Percentiles rank a stretch among this genome's conserved stretches.
Evolutionary conservation across 2,329 filamentous ascomycete species (phyloP).

Genomic region (Trichoderma sp.): DNA sequence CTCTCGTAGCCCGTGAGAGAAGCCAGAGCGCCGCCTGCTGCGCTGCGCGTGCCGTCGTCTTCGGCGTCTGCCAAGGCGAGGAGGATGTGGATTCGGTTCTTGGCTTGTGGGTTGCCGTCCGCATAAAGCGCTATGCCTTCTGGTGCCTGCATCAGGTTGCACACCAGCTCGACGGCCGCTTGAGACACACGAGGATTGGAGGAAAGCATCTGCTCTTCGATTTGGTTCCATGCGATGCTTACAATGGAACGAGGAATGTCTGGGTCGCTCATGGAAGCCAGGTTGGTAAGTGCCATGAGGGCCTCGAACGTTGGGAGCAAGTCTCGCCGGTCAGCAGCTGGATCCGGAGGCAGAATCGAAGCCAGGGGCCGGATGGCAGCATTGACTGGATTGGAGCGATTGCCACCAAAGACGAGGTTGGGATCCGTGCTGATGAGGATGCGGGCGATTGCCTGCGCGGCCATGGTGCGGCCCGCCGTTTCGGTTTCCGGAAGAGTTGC

Average conservation of each 20-base stretch:
- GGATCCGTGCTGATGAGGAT: slow-evolving; percentile 88
- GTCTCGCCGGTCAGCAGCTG: slow-evolving; percentile 66
- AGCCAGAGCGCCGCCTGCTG: slow-evolving; percentile 85
- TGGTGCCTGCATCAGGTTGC: slow-evolving; percentile 78
- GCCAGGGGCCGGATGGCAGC: slow-evolving; percentile 83
- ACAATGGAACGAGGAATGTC: slow-evolving; percentile 70
- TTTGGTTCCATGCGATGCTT: slow-evolving; percentile 68
- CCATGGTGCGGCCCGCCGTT: slow-evolving; percentile 53
- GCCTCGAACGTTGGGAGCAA: slow-evolving; percentile 88
- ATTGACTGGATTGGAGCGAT: slow-evolving; percentile 70
- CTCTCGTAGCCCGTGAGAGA: slow-evolving; percentile 78
- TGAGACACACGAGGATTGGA: slow-evolving; percentile 76
- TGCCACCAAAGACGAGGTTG: slow-evolving; percentile 77
- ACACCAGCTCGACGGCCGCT: slow-evolving; percentile 84
- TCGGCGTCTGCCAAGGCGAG: slow-evolving; percentile 87
- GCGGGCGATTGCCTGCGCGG: slow-evolving; percentile 79
- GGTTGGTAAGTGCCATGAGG: slow-evolving; percentile 88
- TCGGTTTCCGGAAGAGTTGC: slow-evolving; percentile 60
- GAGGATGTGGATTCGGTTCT: slow-evolving; percentile 77
- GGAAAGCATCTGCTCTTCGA: slow-evolving; percentile 83
- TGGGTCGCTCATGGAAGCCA: slow-evolving; percentile 76
- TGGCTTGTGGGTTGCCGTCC: slow-evolving; percentile 66
- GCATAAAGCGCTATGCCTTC: slow-evolving; percentile 70
- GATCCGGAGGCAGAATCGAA: slow-evolving; percentile 69
- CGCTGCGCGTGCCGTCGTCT: slow-evolving; percentile 75